Evolutionary conservation across 2,329 filamentous ascomycete species (phyloP).

Genomic region (Pseudogymnoascus sp.): DNA sequence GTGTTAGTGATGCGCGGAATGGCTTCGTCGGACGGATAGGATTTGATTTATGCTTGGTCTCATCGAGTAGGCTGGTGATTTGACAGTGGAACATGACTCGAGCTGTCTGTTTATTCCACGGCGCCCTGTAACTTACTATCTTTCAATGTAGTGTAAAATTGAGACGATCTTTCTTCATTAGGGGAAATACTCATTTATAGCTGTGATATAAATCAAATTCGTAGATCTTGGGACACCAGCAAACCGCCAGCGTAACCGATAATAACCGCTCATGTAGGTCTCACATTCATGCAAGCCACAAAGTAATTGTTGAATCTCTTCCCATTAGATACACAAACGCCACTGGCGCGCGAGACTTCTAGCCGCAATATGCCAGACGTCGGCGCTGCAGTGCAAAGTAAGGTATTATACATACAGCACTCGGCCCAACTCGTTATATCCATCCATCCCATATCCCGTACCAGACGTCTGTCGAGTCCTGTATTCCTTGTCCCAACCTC

Average conservation of each 20-base stretch:
- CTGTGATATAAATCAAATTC: background rate
- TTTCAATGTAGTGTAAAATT: background rate
- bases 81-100: background rate
- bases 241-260: background rate
- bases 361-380: background rate
- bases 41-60: background rate
- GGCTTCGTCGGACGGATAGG: background rate
- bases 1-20: background rate
- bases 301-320: background rate
- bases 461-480: background rate
- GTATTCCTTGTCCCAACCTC: background rate
- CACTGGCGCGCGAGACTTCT: background rate
- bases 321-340: background rate
- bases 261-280: background rate
- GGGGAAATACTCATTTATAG: background rate
- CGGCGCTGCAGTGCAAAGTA: background rate
- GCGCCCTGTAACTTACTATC: background rate
- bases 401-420: background rate
- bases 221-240: background rate
- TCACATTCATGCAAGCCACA: slow-evolving; percentile 3
- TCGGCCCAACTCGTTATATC: background rate
- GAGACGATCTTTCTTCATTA: background rate
- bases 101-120: background rate
- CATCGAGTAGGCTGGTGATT: background rate
- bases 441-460: background rate